Evolutionary conservation across 441 rosid genomes (phyloP).

Genomic region (Mallotus repandus): DNA sequence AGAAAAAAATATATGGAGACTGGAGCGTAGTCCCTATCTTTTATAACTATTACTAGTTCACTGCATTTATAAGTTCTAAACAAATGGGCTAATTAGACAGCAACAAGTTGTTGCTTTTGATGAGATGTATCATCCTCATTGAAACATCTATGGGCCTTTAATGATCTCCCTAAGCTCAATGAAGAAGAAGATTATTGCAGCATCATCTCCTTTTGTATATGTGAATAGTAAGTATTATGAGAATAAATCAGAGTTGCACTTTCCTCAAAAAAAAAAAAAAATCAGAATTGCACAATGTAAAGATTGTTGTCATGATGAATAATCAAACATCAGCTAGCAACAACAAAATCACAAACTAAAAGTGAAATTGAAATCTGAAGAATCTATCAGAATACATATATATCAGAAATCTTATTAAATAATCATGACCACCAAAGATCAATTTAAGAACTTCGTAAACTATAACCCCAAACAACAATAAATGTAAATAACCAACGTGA

Average conservation of each 20-base stretch:
- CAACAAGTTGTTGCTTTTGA: constrained; percentile 67
- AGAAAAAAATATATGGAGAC: neutral
- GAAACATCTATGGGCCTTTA: constrained; percentile 45
- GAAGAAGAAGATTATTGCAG: constrained; percentile 41
- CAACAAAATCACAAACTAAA: constrained; percentile 37
- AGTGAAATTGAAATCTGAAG: constrained; percentile 45
- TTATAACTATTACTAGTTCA: constrained; percentile 24
- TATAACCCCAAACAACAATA: constrained; percentile 28
- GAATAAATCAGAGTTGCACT: constrained; percentile 30
- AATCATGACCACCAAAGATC: constrained; percentile 22
- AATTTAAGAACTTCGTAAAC: neutral
- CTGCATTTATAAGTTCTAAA: constrained; percentile 22
- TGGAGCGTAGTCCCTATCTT: constrained; percentile 19
- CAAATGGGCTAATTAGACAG: constrained; percentile 21
- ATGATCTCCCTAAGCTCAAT: constrained; percentile 25
- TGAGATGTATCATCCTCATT: constrained; percentile 68
- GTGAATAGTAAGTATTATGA: constrained; percentile 37
- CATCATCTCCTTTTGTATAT: constrained; percentile 68
- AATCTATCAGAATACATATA: constrained; percentile 39
- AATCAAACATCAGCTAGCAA: constrained; percentile 47
- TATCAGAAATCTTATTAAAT: constrained; percentile 35
- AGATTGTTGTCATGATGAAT: constrained; percentile 29
- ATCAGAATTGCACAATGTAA: constrained; percentile 24
- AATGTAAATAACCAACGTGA: constrained; percentile 26
- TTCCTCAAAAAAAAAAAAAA: constrained; percentile 9